phyloP scores from a whole-genome alignment of 257 asterid species.

The Verbena officinalis region DNA sequence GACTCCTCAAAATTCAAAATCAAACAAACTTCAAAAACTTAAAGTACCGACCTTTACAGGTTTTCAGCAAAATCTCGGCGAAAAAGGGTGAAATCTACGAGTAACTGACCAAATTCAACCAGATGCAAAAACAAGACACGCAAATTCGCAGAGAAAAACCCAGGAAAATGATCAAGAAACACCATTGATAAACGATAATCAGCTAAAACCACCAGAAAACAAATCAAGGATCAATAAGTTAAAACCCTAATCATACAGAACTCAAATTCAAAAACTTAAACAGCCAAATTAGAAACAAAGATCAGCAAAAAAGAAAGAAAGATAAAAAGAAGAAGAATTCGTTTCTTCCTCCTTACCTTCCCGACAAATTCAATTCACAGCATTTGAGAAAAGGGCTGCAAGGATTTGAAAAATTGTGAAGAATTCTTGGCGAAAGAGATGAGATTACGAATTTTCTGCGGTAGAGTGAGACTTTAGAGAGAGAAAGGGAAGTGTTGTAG shows the following conservation, averaged over 20 bases:
- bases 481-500: constrained; percentile 40
- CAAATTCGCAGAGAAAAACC: constrained; percentile 22
- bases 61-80: neutral
- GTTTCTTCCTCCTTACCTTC: constrained; percentile 32
- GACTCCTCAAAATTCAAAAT: constrained; percentile 33
- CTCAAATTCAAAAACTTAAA: constrained; percentile 30
- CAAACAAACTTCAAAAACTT: constrained; percentile 25
- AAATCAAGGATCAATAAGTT: constrained; percentile 20
- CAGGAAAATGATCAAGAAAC: neutral
- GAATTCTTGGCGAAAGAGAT: constrained; percentile 30
- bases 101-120: constrained; percentile 30
- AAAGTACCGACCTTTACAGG: constrained; percentile 27
- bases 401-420: constrained; percentile 31
- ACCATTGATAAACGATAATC: constrained; percentile 28
- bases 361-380: constrained; percentile 44
- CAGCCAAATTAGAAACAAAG: constrained; percentile 24
- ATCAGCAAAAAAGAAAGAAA: constrained; percentile 29
- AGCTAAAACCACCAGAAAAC: constrained; percentile 26
- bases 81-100: constrained; percentile 16
- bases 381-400: constrained; percentile 28
- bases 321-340: constrained; percentile 1
- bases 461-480: constrained; percentile 45
- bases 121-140: constrained; percentile 14
- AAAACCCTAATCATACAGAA: constrained; percentile 28
- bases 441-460: constrained; percentile 40